These are phyloP conservation scores for Pichia phayaonensis DNA, from an alignment of 805 yeast species.

Conservation along the genomic window DNA sequence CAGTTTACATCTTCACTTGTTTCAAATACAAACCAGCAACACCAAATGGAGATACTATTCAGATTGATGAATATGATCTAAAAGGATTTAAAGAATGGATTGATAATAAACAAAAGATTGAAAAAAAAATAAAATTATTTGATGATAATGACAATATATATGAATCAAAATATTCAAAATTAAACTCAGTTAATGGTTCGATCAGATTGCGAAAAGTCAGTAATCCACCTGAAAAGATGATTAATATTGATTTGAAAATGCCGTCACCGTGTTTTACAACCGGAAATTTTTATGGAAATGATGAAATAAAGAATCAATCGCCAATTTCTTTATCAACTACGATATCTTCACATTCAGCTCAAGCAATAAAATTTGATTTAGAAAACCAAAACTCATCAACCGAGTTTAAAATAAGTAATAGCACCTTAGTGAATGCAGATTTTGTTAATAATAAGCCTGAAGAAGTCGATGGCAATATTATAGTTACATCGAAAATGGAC, in stretches of 20 bases:
- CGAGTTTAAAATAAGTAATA: background rate
- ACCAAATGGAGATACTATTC: background rate
- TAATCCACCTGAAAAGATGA: background rate
- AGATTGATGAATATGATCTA: background rate
- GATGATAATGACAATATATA: background rate
- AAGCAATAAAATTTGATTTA: background rate
- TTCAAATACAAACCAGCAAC: constrained; percentile 1
- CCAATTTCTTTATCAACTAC: background rate
- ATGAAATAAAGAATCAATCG: background rate
- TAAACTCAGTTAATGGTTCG: background rate
- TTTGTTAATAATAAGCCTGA: background rate
- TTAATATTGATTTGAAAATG: background rate
- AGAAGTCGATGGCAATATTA: background rate
- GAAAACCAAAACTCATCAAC: background rate
- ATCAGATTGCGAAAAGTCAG: background rate
- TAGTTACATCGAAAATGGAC: background rate
- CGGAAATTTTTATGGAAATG: background rate
- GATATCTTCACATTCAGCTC: background rate
- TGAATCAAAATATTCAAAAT: background rate
- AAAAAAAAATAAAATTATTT: background rate
- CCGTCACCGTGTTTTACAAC: background rate
- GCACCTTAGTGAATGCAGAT: background rate
- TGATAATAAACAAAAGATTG: background rate
- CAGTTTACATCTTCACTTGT: constrained; percentile 13
- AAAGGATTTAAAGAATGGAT: constrained; percentile 1